Evolutionary conservation across 192 early-diverging fungal genomes (phyloP), one percentile per base, ranked within the genome.

Genomic region (Rhizophagus sp.): DNA sequence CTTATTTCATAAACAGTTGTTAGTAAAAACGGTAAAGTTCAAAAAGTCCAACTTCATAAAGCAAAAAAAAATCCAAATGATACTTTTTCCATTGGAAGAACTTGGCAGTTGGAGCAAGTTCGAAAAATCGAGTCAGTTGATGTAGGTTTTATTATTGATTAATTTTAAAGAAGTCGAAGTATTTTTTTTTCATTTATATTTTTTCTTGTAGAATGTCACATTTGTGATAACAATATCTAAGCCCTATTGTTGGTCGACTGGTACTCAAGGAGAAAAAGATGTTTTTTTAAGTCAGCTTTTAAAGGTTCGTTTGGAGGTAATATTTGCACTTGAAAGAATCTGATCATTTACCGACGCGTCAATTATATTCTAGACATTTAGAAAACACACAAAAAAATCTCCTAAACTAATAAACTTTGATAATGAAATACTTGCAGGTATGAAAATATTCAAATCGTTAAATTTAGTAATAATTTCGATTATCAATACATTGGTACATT

Each of bases 41-140:
- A n/a, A 30, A 85, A 83, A 79, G 78, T 84, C 17, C 85, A 85
- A 41, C 78, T 90, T 19, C 83, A 89, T 39, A 90, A 90, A 78
- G 82, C 85, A 12, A 90, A 89, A 69, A 84, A 83, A 76, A 87
- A 80, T 30, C 81, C 84, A 27, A 83, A 81, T n/a, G 83, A 84
- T 11, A 86, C 84, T n/a, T 90, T 87, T 72, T 85, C 86, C 52
- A 86, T 89, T 63, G 87, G 87, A 50, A 89, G 85, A 72, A 82
- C 86, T 0, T 90, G 89, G 89, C 72, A 84, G 49, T 76, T 90
- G 52, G 89, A 90, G 67, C 85, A 90, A 73, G 83, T 90, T 33
- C 82, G 81, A 41, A 80, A 80, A 10, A 83, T 89, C 19, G 83
- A 87, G 81, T 83, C 84, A 44, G 73, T 90, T 67, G 88, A 90